Evolutionary conservation across 208 protist species (phyloP), one percentile per base, ranked within the genome.

Genomic region (Leishmania lainsoni): DNA sequence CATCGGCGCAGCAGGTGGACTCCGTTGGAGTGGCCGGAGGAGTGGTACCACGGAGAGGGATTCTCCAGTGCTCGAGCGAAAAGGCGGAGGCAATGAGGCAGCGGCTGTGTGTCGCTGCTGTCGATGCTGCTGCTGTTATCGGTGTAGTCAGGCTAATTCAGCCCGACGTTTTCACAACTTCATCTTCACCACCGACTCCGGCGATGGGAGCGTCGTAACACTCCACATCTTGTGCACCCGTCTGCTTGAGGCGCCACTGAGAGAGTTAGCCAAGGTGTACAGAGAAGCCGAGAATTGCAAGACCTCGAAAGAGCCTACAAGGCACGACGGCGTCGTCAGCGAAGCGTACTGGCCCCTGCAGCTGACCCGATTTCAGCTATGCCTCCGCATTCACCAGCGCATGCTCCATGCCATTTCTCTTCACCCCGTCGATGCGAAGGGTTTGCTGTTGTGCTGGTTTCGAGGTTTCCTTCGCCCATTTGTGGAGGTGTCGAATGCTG

Each of bases 401-500:
- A 20, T 85, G 56, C 61, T 89, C 65, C 78, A 73, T 42, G 77
- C 76, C 61, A 76, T 81, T 32, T 29, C 59, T 9, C 42, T 49
- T 49, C 59, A 83, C 69, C 81, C 77, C 4, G 49, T 35, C 14
- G 39, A 52, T 0, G 48, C 73, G 3, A 45, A 35, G 49, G 52
- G 32, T 6, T 75, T 89, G 52, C 72, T 87, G 54, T 58, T 85
- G 63, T 20, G 61, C 52, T 94, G 88, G 88, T 90, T 91, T 77
- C 39, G 32, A 6, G 48, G 65, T 10, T 93, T 78, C 58, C 84
- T 91, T 61, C 89, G 83, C 35, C 58, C 20, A 8, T 81, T 95
- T 12, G 87, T 93, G 59, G 92, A 93, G 42, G 52, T 92, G n/a
- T 82, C 87, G 48, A 95, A 95, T 63, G 86, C 90, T 16, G 81